phyloP scores from a whole-genome alignment of 2,329 filamentous ascomycete genomes.

The Alternaria incomplexa region DNA sequence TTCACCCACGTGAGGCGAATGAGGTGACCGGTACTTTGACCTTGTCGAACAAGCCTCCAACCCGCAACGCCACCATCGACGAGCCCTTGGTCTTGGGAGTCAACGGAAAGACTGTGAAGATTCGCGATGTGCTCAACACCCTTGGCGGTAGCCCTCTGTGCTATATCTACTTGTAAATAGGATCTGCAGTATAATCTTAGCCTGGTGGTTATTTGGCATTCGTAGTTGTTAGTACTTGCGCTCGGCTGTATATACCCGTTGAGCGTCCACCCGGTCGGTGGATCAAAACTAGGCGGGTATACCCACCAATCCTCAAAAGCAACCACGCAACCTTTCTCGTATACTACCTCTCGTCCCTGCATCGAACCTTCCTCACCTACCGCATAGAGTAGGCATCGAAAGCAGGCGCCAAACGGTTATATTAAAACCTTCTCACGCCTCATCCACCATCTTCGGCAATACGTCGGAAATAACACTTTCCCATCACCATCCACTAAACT shows the following conservation, averaged over 20 bases:
- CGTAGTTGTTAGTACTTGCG: background rate
- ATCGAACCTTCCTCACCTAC: background rate
- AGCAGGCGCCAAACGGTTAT: conserved; percentile 15
- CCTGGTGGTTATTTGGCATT: background rate
- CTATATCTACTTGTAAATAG: background rate
- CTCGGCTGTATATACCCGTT: background rate
- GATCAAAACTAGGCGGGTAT: conserved; percentile 6
- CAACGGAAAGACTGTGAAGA: conserved; percentile 3
- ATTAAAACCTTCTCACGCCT: conserved; percentile 6
- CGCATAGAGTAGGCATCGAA: conserved; percentile 15
- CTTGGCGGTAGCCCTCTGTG: conserved; percentile 1
- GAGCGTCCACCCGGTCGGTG: background rate
- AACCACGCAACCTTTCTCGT: conserved; percentile 16
- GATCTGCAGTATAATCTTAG: background rate
- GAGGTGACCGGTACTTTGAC: conserved; percentile 7
- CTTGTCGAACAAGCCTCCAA: conserved; percentile 1
- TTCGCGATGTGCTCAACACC: conserved; percentile 5
- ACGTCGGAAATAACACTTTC: conserved; percentile 4
- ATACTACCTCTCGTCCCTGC: background rate
- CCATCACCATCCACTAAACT: background rate
- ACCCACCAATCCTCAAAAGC: conserved; percentile 19
- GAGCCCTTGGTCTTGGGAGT: conserved; percentile 3
- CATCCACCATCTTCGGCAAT: background rate
- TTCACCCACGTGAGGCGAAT: conserved; percentile 6
- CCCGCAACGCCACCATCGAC: conserved; percentile 5